Evolutionary conservation across 805 yeast genomes (phyloP).

Genomic region (Metschnikowia colocasiae): DNA sequence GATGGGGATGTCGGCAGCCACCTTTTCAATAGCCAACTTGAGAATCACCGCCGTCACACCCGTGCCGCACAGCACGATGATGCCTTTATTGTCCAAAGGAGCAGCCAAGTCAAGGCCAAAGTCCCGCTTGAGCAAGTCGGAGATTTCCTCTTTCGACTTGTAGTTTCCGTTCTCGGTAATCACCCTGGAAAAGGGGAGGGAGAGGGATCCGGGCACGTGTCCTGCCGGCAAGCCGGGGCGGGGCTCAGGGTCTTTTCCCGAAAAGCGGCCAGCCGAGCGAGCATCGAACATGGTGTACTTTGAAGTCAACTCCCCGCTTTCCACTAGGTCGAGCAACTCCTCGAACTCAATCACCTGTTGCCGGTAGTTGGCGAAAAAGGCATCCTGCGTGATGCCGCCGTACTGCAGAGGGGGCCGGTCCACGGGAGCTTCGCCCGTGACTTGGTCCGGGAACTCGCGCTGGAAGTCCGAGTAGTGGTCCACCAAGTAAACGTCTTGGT

Average conservation of each 20-base stretch:
- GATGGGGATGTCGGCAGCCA: conserved; percentile 34
- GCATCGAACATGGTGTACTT: conserved; percentile 73
- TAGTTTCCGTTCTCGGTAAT: conserved; percentile 48
- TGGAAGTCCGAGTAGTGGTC: conserved; percentile 63
- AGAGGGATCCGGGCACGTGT: conserved; percentile 77
- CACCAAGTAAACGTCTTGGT: conserved; percentile 60
- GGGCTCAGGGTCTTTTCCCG: conserved; percentile 84
- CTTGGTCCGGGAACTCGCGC: conserved; percentile 33
- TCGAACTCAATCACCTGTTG: conserved; percentile 64
- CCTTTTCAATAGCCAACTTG: conserved; percentile 57
- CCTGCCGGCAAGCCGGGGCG: conserved; percentile 86
- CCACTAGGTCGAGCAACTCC: conserved; percentile 57
- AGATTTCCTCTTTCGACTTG: conserved; percentile 45
- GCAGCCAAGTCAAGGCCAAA: conserved; percentile 30
- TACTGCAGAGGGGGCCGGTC: conserved; percentile 12
- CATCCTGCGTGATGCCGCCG: conserved; percentile 20
- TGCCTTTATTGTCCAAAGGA: conserved; percentile 48
- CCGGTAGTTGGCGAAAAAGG: conserved; percentile 31
- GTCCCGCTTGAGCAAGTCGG: conserved; percentile 39
- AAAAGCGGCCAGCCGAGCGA: conserved; percentile 67
- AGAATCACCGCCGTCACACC: conserved; percentile 94
- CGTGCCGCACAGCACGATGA: conserved; percentile 89
- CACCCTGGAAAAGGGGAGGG: conserved; percentile 69
- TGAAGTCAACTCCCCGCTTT: conserved; percentile 39
- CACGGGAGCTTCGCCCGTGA: conserved; percentile 13